These are phyloP conservation scores for Lasiodiplodia citricola DNA, from an alignment of 2,329 filamentous ascomycete genomes.

Conservation along the genomic window DNA sequence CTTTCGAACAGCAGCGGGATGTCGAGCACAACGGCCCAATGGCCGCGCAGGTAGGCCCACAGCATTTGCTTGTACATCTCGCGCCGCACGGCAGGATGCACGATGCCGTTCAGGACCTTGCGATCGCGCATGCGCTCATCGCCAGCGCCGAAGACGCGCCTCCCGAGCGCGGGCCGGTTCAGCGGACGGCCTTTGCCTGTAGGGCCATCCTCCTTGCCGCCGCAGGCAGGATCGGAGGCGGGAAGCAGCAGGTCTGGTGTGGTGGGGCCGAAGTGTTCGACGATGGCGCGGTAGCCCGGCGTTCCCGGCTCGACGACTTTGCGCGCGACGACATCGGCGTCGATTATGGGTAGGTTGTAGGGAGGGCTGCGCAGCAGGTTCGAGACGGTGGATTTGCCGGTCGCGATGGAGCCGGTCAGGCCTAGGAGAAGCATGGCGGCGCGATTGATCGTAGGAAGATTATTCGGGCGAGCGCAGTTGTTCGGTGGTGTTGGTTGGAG, in stretches of 20 bases:
- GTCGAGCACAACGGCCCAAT: conserved; percentile 91
- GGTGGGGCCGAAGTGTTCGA: conserved; percentile 77
- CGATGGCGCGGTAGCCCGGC: conserved; percentile 79
- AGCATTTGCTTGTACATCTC: conserved; percentile 80
- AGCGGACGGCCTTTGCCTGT: conserved; percentile 72
- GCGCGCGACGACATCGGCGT: conserved; percentile 90
- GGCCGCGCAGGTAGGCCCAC: conserved; percentile 73
- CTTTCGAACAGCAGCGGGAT: conserved; percentile 92
- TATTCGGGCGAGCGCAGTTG: neutral
- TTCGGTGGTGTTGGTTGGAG: conserved; percentile 17
- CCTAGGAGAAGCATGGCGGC: conserved; percentile 85
- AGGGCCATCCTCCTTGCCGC: conserved; percentile 59
- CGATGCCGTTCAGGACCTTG: conserved; percentile 81
- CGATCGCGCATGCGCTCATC: conserved; percentile 74
- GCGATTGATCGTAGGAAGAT: neutral
- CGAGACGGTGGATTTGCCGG: conserved; percentile 96
- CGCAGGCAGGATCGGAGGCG: conserved; percentile 48
- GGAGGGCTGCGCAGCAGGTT: conserved; percentile 78
- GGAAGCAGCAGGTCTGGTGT: conserved; percentile 85
- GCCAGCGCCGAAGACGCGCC: conserved; percentile 82
- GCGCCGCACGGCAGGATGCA: conserved; percentile 85
- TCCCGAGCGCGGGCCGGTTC: conserved; percentile 84
- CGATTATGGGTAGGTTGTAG: conserved; percentile 87
- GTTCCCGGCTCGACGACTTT: conserved; percentile 95
- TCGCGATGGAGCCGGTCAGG: conserved; percentile 95